Conservation (phyloP, 2,329 filamentous ascomycete species). For the Neofusicoccum ribis region DNA sequence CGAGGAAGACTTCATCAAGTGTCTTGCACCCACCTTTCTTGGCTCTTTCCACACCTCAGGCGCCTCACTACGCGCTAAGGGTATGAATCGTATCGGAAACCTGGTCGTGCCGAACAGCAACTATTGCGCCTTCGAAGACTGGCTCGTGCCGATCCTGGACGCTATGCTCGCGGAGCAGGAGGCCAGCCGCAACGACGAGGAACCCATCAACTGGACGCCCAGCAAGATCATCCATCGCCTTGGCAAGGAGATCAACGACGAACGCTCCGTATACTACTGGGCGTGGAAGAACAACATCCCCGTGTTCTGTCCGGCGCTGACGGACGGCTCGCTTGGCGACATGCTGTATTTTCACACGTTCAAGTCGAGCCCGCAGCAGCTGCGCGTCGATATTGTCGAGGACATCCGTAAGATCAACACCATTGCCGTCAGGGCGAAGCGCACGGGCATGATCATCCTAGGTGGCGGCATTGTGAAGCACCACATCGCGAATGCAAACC, state of each 20-base stretch:
- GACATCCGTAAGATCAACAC: constrained; percentile 94
- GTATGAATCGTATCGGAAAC: constrained; percentile 94
- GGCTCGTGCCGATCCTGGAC: constrained; percentile 94
- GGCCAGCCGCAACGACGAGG: constrained; percentile 64
- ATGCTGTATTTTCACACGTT: constrained; percentile 99
- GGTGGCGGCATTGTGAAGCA: constrained; percentile 97
- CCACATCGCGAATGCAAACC: constrained; percentile 94
- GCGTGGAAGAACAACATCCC: constrained; percentile 96
- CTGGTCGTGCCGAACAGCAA: constrained; percentile 95
- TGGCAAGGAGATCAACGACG: constrained; percentile 91
- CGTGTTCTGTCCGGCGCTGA: constrained; percentile 93
- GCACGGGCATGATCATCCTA: constrained; percentile 91
- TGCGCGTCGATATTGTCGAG: constrained; percentile 88
- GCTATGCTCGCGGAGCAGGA: constrained; percentile 93
- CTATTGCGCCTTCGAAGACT: constrained; percentile 97
- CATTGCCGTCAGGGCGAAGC: constrained; percentile 80
- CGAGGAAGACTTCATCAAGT: constrained; percentile 99
- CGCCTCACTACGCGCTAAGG: constrained; percentile 74
- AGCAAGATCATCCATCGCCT: constrained; percentile 87
- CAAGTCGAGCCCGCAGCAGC: constrained; percentile 76
- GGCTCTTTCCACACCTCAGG: constrained; percentile 79
- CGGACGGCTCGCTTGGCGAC: constrained; percentile 91
- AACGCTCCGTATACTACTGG: constrained; percentile 94
- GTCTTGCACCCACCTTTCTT: constrained; percentile 89
- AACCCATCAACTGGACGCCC: constrained; percentile 85